Conservation (phyloP, 352 stramenopile genomes). For the Pythium aristosporum region DNA sequence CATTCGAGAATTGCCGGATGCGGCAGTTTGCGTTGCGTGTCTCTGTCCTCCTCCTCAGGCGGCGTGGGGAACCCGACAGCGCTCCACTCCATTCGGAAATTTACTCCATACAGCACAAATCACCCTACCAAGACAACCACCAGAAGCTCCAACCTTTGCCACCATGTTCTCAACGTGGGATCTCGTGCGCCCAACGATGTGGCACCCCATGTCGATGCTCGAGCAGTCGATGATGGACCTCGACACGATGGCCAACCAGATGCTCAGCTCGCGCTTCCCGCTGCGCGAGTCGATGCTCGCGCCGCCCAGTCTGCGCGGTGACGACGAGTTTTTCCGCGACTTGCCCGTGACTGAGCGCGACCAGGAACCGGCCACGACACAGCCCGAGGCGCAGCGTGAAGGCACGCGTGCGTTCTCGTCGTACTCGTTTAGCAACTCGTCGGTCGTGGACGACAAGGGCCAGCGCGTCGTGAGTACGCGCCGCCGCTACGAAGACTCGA, state of each 20-base stretch:
- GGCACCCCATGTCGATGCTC: slow-evolving; percentile 78
- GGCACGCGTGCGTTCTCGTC: slow-evolving; percentile 52
- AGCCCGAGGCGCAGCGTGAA: slow-evolving; percentile 35
- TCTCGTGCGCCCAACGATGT: slow-evolving; percentile 68
- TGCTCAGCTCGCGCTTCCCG: slow-evolving; percentile 34
- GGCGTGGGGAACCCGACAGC: neutral
- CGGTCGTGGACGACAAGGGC: slow-evolving; percentile 67
- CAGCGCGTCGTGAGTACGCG: slow-evolving; percentile 62
- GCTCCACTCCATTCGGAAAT: slow-evolving; percentile 6
- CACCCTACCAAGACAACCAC: slow-evolving; percentile 1
- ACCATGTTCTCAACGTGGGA: slow-evolving; percentile 76
- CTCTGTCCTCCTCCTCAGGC: neutral
- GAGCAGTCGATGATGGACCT: slow-evolving; percentile 85
- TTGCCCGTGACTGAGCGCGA: slow-evolving; percentile 42
- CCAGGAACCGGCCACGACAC: slow-evolving; percentile 25
- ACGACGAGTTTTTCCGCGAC: slow-evolving; percentile 86
- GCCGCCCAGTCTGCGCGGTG: slow-evolving; percentile 31
- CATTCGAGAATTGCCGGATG: neutral
- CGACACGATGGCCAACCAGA: slow-evolving; percentile 41
- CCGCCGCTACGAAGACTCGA: slow-evolving; percentile 84
- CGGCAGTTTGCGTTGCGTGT: slow-evolving; percentile 10
- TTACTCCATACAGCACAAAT: neutral
- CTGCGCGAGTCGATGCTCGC: slow-evolving; percentile 37
- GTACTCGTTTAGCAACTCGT: slow-evolving; percentile 80
- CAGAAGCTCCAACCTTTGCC: neutral